Evolutionary conservation across 306 rosid genomes (phyloP).

Genomic region (Dalbergia cultrata): DNA sequence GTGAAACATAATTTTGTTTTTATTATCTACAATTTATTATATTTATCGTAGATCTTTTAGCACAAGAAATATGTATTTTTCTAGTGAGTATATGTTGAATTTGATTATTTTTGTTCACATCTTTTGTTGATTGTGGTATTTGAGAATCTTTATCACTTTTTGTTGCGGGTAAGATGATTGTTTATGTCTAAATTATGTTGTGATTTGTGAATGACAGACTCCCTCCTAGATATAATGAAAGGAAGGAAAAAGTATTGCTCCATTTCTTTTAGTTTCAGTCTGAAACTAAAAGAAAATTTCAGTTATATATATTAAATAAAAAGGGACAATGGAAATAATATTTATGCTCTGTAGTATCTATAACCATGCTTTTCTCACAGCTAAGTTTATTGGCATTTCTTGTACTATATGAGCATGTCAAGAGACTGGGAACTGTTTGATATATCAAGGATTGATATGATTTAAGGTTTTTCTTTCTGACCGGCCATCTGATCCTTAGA

Average conservation of each 20-base stretch:
- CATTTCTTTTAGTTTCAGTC: too few species aligned
- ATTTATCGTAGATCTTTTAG: too few species aligned
- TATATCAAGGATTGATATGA: too few species aligned
- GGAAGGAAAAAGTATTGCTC: not conserved
- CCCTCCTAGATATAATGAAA: constrained; percentile 24
- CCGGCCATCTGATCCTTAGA: not conserved
- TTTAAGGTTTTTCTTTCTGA: too few species aligned
- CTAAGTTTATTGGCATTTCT: constrained; percentile 7
- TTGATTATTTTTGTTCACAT: not conserved
- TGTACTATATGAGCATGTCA: not conserved
- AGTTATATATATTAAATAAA: not conserved
- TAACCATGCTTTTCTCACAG: constrained; percentile 1
- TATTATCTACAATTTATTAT: not conserved
- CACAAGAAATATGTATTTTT: too few species aligned
- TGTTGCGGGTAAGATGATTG: not conserved
- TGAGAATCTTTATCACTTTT: constrained; percentile 4
- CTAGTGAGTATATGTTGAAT: not conserved
- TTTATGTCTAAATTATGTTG: not conserved
- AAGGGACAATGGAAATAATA: not conserved
- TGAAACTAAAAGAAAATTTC: not conserved
- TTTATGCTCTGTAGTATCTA: not conserved
- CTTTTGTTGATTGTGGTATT: not conserved
- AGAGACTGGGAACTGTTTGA: too few species aligned
- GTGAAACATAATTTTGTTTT: constrained; percentile 24
- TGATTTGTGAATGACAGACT: constrained; percentile 15